Conservation (phyloP, 2,329 filamentous ascomycete genomes). For the Chrysosporium keratinophilum region DNA sequence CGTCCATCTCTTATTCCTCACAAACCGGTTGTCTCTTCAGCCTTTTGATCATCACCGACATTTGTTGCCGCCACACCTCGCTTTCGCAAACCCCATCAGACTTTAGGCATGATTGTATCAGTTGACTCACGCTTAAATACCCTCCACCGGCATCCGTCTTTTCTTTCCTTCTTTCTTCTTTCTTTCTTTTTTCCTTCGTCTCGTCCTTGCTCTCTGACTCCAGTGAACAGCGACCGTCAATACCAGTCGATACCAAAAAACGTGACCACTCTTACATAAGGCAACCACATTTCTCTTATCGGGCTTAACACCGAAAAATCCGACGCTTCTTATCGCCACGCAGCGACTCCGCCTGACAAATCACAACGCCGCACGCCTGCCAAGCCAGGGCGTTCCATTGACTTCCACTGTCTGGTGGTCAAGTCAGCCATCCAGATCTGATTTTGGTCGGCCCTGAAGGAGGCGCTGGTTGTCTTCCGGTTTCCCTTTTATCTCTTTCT, state of each 20-base stretch:
- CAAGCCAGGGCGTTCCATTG: slow-evolving; percentile 20
- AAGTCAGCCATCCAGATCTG: slow-evolving; percentile 19
- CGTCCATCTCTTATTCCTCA: too few species aligned
- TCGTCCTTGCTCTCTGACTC: not conserved
- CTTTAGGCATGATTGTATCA: slow-evolving; percentile 9
- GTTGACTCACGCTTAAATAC: slow-evolving; percentile 5
- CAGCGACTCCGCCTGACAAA: slow-evolving; percentile 10
- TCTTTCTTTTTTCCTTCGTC: not conserved
- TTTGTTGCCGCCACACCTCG: not conserved
- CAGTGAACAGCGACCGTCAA: not conserved
- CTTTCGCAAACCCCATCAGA: not conserved
- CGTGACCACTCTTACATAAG: not conserved
- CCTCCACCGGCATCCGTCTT: not conserved
- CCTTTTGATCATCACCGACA: too few species aligned
- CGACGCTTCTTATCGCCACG: slow-evolving; percentile 5
- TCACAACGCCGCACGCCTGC: not conserved
- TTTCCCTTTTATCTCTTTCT: slow-evolving; percentile 2
- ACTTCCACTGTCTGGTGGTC: slow-evolving; percentile 22
- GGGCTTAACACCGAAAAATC: not conserved
- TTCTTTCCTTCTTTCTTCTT: not conserved
- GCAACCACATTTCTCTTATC: not conserved
- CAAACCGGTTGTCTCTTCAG: too few species aligned
- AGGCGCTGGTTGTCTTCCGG: slow-evolving; percentile 11
- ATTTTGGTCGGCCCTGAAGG: slow-evolving; percentile 3
- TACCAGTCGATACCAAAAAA: not conserved